Evolutionary conservation across 768 basidiomycete genomes (phyloP).

Genomic region (Fistulinella prunicolor): DNA sequence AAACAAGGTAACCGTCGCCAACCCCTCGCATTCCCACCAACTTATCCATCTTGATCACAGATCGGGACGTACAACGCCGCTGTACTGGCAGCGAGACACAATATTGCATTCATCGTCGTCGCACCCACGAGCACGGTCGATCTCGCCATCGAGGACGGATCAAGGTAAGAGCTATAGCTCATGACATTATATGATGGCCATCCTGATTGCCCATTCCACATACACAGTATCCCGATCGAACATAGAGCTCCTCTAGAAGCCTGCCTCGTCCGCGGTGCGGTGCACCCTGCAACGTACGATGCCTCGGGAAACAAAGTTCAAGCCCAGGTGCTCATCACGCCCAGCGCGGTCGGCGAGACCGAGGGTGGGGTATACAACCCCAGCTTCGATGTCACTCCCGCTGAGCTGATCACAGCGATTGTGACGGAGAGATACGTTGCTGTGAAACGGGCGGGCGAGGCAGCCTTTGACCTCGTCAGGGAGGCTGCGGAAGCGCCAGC

Average conservation of each 20-base stretch:
- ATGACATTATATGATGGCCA: no score
- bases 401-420: constrained; percentile 89
- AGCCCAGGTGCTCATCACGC: constrained; percentile 82
- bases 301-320: constrained; percentile 51
- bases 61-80: constrained; percentile 98
- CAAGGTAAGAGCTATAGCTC: no score
- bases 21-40: background rate
- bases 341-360: constrained; percentile 42
- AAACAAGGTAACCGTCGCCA: constrained; percentile 63
- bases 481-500: constrained; percentile 15
- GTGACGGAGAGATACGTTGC: constrained; percentile 96
- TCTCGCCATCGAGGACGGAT: constrained; percentile 69
- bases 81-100: constrained; percentile 82
- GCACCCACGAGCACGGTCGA: constrained; percentile 94
- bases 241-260: constrained; percentile 87
- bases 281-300: constrained; percentile 50
- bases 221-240: constrained; percentile 80
- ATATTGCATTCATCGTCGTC: constrained; percentile 89
- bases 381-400: constrained; percentile 95
- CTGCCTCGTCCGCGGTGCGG: constrained; percentile 78
- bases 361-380: constrained; percentile 71
- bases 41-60: constrained; percentile 20
- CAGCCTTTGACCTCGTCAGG: constrained; percentile 58
- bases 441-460: constrained; percentile 56
- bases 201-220: no score